Base-by-base conservation (phyloP, 345 rosid genomes). In the Euphorbia lathyris region DNA sequence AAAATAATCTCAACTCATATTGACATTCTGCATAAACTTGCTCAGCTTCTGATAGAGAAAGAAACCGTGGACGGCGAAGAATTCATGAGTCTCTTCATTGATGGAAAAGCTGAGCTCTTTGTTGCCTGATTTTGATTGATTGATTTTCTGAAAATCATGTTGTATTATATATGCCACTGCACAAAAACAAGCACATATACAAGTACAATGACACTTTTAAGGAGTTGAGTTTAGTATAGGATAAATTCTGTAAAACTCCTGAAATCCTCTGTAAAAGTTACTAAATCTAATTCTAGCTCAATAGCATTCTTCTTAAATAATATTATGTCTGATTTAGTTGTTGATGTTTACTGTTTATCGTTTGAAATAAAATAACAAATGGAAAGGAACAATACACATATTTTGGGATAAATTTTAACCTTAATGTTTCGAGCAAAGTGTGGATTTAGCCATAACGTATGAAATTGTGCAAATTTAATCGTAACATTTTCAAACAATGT, bases 11-110 rank as follows among this genome's bases (percentile, higher is more conserved):
- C 85, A 32, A 90, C 90, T 60, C 97, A 93, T 58, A 74, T 74
- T 43, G 75, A 87, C 83, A 90, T 92, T 66, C 81, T 93, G 10
- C 97, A 93, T 80, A 84, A 88, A 82, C 92, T 91, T 29, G 99
- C 98, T 8, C 88, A 88, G 59, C 98, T 94, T 55, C 82, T 94
- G 26, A 85, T 90, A 12, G 98, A 91, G 86, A 94, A 94, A 76
- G 97, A 91, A 84, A 88, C 96, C 10, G 97, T 94, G 7, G 97
- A 95, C 38, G 97, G 99, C 14, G 99, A 95, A 82, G 99, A 95
- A 87, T 95, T 95, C 74, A 88, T 90, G 99, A 94, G 98, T 73
- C 97, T 94, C 67, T 94, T 94, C 80, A 94, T 94, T 60, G 97
- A 94, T 59, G 98, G 98, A 69, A 86, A 94, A 81, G 95, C 98